Base-by-base conservation (phyloP, 305 asterid genomes). In the Fraxinus greggii region DNA sequence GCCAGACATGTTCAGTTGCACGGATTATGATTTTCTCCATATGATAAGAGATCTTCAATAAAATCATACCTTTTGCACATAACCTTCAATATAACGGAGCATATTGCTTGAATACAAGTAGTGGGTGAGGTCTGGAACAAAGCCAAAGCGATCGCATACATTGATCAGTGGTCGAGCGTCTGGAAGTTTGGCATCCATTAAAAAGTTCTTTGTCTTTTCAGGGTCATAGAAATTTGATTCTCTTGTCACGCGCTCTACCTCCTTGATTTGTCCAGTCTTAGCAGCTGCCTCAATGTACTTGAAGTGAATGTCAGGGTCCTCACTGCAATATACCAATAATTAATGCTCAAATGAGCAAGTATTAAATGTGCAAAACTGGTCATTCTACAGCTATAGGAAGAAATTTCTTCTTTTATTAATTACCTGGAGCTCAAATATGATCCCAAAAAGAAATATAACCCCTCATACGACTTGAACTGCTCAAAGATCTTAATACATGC, bases 211-310 rank as follows among this genome's bases (percentile, higher is more conserved):
- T 0, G 99, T 93, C 91, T 93, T 97, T 77, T 94, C 99, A 65
- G 99, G 90, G 82, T 97, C 96, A 86, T 93, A 97, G 87, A 94
- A 97, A 83, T 94, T 92, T 63, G 99, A 97, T 88, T 97, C 99
- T 83, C 99, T 93, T 5, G 99, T 97, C 36, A 94, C 98, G 21
- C 99, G 98, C 90, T 97, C 99, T 17, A 97, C 99, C 87, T 97
- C 99, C 92, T 97, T 97, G 75, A 97, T 97, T 84, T 97, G 99
- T 79, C 99, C 99, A 48, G 99, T 97, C 90, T 94, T 97, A 21
- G 99, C 98, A 87, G 99, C 99, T 73, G 98, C 94, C 88, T 97
- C 99, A 40, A 97, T 94, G 88, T 97, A 97, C 93, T 97, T 97
- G 88, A 94, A 97, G 90, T 97, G 99, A 84, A 97, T 97, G 54